A percentile compares a stretch with the other conserved stretches of the same genome.
These are phyloP conservation scores for Coemansia sp. DNA, from an alignment of 192 early-diverging fungal genomes.

Conservation along the genomic window DNA sequence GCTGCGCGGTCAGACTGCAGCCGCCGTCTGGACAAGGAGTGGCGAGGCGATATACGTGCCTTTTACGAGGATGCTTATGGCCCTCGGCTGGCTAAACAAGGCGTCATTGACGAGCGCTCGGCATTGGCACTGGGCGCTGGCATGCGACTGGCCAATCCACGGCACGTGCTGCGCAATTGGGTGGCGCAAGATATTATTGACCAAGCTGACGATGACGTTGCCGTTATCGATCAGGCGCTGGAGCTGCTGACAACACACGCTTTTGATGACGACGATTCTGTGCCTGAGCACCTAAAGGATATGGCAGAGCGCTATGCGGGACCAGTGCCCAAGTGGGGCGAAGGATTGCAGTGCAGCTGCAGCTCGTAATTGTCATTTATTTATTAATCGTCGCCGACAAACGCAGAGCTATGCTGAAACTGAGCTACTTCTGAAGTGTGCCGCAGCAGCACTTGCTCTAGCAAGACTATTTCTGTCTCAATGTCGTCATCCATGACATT, in stretches of 20 bases:
- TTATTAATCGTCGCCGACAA: neutral
- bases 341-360: slow-evolving; percentile 68
- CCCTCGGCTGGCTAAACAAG: slow-evolving; percentile 54
- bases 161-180: slow-evolving; percentile 77
- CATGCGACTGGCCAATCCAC: slow-evolving; percentile 75
- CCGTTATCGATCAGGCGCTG: slow-evolving; percentile 36
- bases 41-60: slow-evolving; percentile 15
- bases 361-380: slow-evolving; percentile 56
- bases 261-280: slow-evolving; percentile 34
- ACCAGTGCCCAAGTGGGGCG: slow-evolving; percentile 61
- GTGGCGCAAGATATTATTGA: slow-evolving; percentile 67
- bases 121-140: neutral
- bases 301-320: slow-evolving; percentile 47
- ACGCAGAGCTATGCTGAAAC: neutral
- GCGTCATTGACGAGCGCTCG: slow-evolving; percentile 8
- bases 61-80: slow-evolving; percentile 55
- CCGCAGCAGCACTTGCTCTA: neutral
- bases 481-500: neutral
- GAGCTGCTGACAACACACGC: slow-evolving; percentile 56
- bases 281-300: slow-evolving; percentile 40
- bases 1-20: slow-evolving; percentile 1
- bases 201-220: slow-evolving; percentile 40
- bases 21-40: neutral
- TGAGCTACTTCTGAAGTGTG: neutral
- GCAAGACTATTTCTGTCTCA: neutral